These are phyloP conservation scores for Erucastrum elatum DNA, from an alignment of 345 rosid genomes.

Conservation along the genomic window DNA sequence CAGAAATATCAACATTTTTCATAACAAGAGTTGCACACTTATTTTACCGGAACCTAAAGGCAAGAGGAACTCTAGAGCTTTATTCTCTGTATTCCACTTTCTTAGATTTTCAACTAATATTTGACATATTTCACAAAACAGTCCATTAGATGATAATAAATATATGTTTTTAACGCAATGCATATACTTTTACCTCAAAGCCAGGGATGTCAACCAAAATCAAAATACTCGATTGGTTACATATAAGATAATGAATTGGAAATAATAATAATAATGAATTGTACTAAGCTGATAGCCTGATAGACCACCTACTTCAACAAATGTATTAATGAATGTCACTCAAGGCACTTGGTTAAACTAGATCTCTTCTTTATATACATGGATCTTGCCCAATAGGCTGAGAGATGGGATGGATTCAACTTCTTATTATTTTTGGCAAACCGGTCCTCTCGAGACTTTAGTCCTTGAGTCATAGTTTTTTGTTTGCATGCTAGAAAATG, in stretches of 20 bases:
- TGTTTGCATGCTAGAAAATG: neutral
- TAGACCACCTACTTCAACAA: constrained; percentile 13
- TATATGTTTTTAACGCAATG: constrained; percentile 11
- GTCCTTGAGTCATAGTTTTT: neutral
- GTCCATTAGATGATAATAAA: constrained; percentile 1
- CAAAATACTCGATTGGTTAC: neutral
- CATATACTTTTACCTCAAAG: neutral
- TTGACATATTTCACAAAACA: neutral
- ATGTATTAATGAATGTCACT: neutral
- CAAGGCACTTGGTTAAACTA: neutral
- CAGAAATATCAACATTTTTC: too few relatives aligned
- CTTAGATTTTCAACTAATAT: neutral
- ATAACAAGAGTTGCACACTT: constrained; percentile 31
- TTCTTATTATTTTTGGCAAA: neutral
- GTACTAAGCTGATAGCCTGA: neutral
- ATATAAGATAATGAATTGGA: neutral
- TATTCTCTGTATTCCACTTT: neutral
- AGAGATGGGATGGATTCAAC: neutral
- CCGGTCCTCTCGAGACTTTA: neutral
- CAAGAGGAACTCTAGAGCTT: constrained; percentile 19
- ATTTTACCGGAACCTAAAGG: constrained; percentile 8
- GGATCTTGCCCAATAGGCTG: neutral
- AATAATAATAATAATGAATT: neutral
- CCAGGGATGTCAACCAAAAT: neutral
- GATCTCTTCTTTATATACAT: neutral